Percentiles rank a stretch among this genome's conserved stretches.
phyloP scores from a whole-genome alignment of 768 basidiomycete species.

The Hortiboletus campestris region DNA sequence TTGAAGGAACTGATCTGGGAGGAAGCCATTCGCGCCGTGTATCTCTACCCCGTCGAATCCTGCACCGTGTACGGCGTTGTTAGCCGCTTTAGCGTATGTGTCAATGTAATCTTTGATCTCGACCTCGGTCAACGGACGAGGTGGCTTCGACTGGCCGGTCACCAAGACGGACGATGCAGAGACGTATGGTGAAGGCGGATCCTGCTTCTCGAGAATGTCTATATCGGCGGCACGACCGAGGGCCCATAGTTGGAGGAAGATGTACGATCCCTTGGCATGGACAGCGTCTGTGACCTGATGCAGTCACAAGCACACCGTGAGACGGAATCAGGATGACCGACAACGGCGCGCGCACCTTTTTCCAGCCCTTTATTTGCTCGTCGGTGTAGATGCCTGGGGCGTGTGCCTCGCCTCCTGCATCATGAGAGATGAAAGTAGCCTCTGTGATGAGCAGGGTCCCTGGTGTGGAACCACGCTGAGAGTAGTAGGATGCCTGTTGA shows the following conservation, averaged over 20 bases:
- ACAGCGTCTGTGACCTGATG: constrained; percentile 53
- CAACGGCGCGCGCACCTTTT: constrained; percentile 26
- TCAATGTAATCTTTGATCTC: constrained; percentile 32
- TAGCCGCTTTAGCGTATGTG: constrained; percentile 31
- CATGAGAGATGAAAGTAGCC: background rate
- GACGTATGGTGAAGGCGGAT: constrained; percentile 34
- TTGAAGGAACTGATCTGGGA: too few relatives aligned
- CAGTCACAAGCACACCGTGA: background rate
- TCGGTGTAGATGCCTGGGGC: constrained; percentile 28
- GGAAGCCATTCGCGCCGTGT: constrained; percentile 42
- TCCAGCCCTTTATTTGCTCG: constrained; percentile 55
- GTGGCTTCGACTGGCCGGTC: constrained; percentile 9
- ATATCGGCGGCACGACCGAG: constrained; percentile 48
- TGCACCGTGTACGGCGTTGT: constrained; percentile 21
- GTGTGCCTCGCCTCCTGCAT: constrained; percentile 13
- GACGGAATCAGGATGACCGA: background rate
- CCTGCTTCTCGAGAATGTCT: constrained; percentile 25
- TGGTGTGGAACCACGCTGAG: background rate
- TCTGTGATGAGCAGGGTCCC: background rate
- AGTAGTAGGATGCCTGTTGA: too few relatives aligned
- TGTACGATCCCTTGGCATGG: background rate
- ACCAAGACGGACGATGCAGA: constrained; percentile 33
- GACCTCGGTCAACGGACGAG: constrained; percentile 15
- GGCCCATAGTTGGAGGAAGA: constrained; percentile 39
- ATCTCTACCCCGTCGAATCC: constrained; percentile 49